Conservation (phyloP, 768 basidiomycete genomes). For the Atractiella rhizophila region DNA sequence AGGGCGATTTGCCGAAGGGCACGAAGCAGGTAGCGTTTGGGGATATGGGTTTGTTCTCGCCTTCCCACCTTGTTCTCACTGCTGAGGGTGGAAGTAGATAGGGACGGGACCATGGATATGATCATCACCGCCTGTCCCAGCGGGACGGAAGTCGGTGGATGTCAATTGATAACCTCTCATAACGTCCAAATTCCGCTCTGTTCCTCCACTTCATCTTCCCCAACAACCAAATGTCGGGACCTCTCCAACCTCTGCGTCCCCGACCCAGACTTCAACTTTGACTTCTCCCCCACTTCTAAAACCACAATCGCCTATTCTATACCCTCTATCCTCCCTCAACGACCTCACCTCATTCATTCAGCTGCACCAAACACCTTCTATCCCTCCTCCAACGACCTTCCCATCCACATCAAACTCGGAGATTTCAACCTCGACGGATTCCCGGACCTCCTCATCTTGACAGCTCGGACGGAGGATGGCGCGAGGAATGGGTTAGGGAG, state of each 20-base stretch:
- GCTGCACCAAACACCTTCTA: conserved; percentile 2
- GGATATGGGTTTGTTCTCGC: conserved; percentile 42
- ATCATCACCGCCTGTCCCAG: conserved; percentile 60
- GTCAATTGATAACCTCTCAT: conserved; percentile 71
- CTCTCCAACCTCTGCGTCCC: conserved; percentile 57
- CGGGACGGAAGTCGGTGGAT: conserved; percentile 34
- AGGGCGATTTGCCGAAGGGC: conserved; percentile 45
- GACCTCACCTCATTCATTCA: background rate
- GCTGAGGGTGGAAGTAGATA: conserved; percentile 27
- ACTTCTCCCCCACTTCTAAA: conserved; percentile 28
- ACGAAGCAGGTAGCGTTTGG: conserved; percentile 50
- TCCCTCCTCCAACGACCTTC: conserved; percentile 37
- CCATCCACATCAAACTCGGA: conserved; percentile 54
- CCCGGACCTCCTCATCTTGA: conserved; percentile 42
- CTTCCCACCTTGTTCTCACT: background rate
- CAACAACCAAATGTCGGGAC: conserved; percentile 31
- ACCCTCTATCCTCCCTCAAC: too few species aligned
- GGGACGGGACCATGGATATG: conserved; percentile 91
- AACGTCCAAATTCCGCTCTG: conserved; percentile 76
- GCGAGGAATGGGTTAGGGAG: background rate
- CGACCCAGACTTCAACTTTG: conserved; percentile 56
- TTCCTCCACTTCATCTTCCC: conserved; percentile 26
- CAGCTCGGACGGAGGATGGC: conserved; percentile 12
- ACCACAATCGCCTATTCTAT: conserved; percentile 28
- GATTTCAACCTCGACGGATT: conserved; percentile 86